Evolutionary conservation across 371 early-diverging fungal species (phyloP).

Genomic region (Batkoa obscura): DNA sequence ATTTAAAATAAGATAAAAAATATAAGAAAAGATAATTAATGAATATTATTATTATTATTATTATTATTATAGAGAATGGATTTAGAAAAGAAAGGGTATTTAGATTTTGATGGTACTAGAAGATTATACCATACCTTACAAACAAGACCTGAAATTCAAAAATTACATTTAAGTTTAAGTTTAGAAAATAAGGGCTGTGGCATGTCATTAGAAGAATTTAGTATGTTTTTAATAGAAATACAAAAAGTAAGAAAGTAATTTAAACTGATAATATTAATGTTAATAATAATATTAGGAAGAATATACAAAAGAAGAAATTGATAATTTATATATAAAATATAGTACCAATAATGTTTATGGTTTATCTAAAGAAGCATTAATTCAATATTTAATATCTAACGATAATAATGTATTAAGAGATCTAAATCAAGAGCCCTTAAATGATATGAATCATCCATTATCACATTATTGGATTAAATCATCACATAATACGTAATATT

Average conservation of each 20-base stretch:
- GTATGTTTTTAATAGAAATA: neutral
- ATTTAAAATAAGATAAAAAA: neutral
- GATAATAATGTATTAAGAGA: neutral
- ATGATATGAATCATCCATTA: slow-evolving; percentile 29
- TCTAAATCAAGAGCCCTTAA: neutral
- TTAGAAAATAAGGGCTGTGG: too few species aligned
- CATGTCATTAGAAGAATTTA: neutral
- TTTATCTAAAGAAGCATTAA: neutral
- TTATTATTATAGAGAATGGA: neutral
- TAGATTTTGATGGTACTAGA: slow-evolving; percentile 1
- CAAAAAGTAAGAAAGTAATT: neutral
- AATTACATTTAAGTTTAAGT: neutral
- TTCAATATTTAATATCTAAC: neutral
- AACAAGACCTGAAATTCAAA: neutral
- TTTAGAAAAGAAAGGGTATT: neutral
- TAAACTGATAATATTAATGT: neutral
- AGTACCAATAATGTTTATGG: neutral
- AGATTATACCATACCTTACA: slow-evolving; percentile 1
- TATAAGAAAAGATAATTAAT: too few species aligned
- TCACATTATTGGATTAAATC: slow-evolving; percentile 56
- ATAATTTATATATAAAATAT: neutral
- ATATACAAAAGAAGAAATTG: neutral
- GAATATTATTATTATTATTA: neutral
- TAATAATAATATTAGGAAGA: neutral
- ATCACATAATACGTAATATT: slow-evolving; percentile 61